Base-by-base conservation (phyloP, 768 basidiomycete species). In the Pleurotus cornucopiae region DNA sequence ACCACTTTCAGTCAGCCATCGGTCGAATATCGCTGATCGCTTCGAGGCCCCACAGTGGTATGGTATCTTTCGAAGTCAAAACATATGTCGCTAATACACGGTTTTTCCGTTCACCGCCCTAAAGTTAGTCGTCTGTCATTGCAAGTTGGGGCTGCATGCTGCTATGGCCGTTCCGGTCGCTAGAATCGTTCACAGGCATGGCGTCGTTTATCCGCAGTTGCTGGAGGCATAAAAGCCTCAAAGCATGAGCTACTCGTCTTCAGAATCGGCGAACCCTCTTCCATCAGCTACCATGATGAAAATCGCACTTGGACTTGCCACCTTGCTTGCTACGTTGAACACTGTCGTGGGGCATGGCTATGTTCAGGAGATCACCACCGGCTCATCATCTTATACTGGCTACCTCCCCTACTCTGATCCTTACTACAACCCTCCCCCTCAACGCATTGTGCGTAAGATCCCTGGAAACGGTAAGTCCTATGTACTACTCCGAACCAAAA, bases 371-470 rank as follows among this genome's bases (percentile, higher is more conserved):
- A 60, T 67, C 2, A 61, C 61, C 37, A 46, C 65, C 14, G 66
- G 65, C 1, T 61, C 62, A 13, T 57, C 62, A 2, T 60, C 60
- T 5, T 70, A 67, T 38, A 66, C 68, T 2, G 69, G 68, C 0
- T 69, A 66, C 46, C 58, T 66, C 16, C 68, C 68, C 2, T 67
- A 71, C 63, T 56, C 58, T 14, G 67, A 69, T 52, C 65, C 64
- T 4, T 69, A 69, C 46, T 61, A 63, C 18, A 66, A 54, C 57
- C 68, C 75, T 6, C 41, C 62, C n/a, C 74, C 74, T 14, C 55
- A 70, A 34, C 64, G 74, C 2, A 74, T 76, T 62, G 65, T 76
- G 26, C 69, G 75, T 5, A 61, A 63, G 25, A 70, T 75, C 49
- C 71, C 73, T 25, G 69, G 71, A 55, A 73, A 74, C 54, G 65